Conservation (phyloP, 1,284 basidiomycete genomes). For the Tilletia walkeri region DNA sequence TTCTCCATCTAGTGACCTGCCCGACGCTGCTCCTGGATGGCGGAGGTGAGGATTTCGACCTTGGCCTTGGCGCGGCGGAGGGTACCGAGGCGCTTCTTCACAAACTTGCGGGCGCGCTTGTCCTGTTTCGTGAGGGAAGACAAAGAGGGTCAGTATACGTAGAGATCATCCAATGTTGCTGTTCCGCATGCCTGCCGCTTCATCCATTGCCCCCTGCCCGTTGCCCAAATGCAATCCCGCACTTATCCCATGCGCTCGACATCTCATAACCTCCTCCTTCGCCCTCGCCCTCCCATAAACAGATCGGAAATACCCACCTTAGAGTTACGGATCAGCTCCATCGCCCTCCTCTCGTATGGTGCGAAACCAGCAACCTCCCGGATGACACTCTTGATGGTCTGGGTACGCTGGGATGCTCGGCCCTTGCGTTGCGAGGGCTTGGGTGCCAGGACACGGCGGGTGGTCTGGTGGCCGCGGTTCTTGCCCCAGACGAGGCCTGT, state of each 20-base stretch:
- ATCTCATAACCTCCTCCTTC: not conserved
- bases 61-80: constrained; percentile 52
- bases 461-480: constrained; percentile 92
- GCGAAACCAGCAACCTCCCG: constrained; percentile 78
- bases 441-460: constrained; percentile 72
- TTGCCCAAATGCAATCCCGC: not conserved
- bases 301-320: constrained; percentile 67
- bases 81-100: constrained; percentile 54
- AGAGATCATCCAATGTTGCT: too few species aligned
- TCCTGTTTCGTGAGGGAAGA: constrained; percentile 29
- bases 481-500: constrained; percentile 84
- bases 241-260: not conserved
- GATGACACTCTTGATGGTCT: constrained; percentile 47
- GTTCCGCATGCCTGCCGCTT: too few species aligned
- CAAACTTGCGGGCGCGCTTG: constrained; percentile 56
- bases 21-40: constrained; percentile 23
- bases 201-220: too few species aligned
- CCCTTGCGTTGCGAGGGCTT: constrained; percentile 94
- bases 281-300: not conserved
- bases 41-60: constrained; percentile 23
- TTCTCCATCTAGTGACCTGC: constrained; percentile 17
- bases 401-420: constrained; percentile 64
- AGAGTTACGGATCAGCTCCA: constrained; percentile 98
- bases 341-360: constrained; percentile 95
- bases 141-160: not conserved